These are phyloP conservation scores for Xerocomus minutiporus DNA, from an alignment of 1,284 basidiomycete genomes.

Conservation along the genomic window DNA sequence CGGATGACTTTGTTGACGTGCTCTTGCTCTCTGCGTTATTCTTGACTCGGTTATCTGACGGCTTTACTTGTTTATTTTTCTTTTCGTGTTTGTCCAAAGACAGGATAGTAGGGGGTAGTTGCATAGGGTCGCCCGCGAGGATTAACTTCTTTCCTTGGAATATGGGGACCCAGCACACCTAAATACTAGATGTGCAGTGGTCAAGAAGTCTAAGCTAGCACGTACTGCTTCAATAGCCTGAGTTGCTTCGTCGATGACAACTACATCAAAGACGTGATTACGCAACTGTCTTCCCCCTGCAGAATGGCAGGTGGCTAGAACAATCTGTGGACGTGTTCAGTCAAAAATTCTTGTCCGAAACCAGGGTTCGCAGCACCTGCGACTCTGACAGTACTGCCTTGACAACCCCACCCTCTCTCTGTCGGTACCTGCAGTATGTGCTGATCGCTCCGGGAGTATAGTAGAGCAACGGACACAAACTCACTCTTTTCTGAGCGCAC, in stretches of 20 bases:
- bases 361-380: conserved; percentile 43
- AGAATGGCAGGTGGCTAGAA: conserved; percentile 91
- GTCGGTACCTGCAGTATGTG: conserved; percentile 61
- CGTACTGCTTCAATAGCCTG: conserved; percentile 90
- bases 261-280: conserved; percentile 79
- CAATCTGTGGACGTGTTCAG: conserved; percentile 49
- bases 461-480: conserved; percentile 20
- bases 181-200: conserved; percentile 1
- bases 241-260: conserved; percentile 95
- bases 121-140: conserved; percentile 86
- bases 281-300: conserved; percentile 78
- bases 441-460: conserved; percentile 1
- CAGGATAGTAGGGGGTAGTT: conserved; percentile 90
- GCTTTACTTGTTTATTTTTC: conserved; percentile 15
- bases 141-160: conserved; percentile 86
- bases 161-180: conserved; percentile 96
- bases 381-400: conserved; percentile 75
- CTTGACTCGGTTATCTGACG: conserved; percentile 9
- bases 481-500: conserved; percentile 86
- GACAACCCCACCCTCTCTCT: conserved; percentile 81
- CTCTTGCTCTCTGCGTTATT: background rate
- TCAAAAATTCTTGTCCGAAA: conserved; percentile 45
- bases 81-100: conserved; percentile 47
- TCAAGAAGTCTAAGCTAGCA: conserved; percentile 9
- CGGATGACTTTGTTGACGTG: background rate